Evolutionary conservation across 176 grass and related monocot species (phyloP).

Genomic region (Avena sativa): DNA sequence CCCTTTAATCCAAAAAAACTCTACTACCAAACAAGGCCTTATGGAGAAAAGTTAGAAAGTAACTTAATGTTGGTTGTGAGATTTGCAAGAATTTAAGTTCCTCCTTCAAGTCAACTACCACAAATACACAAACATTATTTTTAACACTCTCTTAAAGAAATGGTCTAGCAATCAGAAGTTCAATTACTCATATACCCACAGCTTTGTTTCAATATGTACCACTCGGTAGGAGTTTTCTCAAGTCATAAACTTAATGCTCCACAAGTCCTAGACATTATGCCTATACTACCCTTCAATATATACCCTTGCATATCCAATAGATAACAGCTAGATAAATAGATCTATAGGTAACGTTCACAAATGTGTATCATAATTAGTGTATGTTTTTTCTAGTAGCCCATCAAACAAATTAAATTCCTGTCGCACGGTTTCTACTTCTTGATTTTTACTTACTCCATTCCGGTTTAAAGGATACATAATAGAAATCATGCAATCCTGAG

Average conservation of each 20-base stretch:
- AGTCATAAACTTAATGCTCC: background rate
- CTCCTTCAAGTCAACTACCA: too few species aligned
- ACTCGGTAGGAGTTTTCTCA: background rate
- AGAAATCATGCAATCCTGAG: too few species aligned
- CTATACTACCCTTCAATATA: background rate
- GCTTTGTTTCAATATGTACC: background rate
- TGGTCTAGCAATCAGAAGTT: background rate
- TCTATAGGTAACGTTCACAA: background rate
- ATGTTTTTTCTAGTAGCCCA: background rate
- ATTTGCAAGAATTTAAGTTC: too few species aligned
- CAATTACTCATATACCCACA: background rate
- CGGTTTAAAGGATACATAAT: too few species aligned
- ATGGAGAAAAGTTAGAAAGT: too few species aligned
- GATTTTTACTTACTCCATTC: background rate
- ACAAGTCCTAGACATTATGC: background rate
- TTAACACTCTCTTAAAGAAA: background rate
- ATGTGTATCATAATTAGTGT: background rate
- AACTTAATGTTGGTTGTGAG: too few species aligned
- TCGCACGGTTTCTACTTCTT: background rate
- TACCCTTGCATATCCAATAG: background rate
- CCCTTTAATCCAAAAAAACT: too few species aligned
- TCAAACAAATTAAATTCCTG: background rate
- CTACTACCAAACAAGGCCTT: too few species aligned
- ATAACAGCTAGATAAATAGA: background rate
- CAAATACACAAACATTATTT: background rate